Base-by-base conservation (phyloP, 352 stramenopile species). In the Peronospora belbahrii region DNA sequence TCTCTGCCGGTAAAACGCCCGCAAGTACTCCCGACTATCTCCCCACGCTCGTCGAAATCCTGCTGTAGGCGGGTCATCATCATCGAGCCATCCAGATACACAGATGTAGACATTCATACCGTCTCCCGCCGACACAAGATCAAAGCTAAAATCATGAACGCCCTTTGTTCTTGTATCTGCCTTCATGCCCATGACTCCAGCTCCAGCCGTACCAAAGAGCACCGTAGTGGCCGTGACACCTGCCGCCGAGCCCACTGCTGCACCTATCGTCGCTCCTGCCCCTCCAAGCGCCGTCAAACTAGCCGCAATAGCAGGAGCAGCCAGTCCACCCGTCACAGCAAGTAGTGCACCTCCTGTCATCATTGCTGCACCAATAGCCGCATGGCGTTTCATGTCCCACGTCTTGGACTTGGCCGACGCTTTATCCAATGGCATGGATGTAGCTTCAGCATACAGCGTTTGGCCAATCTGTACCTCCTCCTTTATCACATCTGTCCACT, bases 51-150 rank as follows among this genome's bases (percentile, higher is more conserved):
- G 69, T 24, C 77, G 76, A 23, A 90, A 91, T 2, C 77, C 74
- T n/a, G 57, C 50, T 1, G 15, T 49, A 0, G 65, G 56, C 2
- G 74, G 70, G 13, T 89, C 76, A 10, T 93, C 75, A 22, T 90
- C 67, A 35, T 93, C 82, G 13, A 93, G 55, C 82, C 82, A 93
- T 0, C 82, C 82, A 4, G 77, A 85, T 14, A 93, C 52, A 48
- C 82, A 93, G 49, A 93, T 85, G 64, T 93, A 93, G 22, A 93
- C 82, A 34, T 89, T 88, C 82, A 93, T 90, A 17, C 82, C 74
- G 30, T 89, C 76, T 27, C 82, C 82, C 0, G 79, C 63, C 8
- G 82, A 84, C 7, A 93, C 59, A 15, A 93, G 61, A 48, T 93
- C 79, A 42, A 93, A 93, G 30, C 67, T 62, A 45, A 93, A 89